Evolutionary conservation across 2,329 filamentous ascomycete species (phyloP).

Genomic region (Periglandula ipomoeae): DNA sequence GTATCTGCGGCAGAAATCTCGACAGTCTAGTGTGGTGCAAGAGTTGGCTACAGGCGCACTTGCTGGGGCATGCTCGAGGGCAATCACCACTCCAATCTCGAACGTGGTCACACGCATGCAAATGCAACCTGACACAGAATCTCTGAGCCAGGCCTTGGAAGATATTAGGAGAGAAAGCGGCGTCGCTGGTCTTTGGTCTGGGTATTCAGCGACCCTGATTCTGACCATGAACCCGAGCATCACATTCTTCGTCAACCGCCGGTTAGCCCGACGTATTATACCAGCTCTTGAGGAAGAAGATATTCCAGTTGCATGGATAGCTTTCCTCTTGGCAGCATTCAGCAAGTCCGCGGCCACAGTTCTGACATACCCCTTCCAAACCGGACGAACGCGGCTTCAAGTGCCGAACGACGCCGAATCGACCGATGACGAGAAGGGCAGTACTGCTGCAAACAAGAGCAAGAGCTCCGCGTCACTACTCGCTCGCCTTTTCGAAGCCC

Average conservation of each 20-base stretch:
- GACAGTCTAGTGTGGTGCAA: constrained; percentile 51
- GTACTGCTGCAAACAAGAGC: constrained; percentile 4
- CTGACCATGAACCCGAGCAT: constrained; percentile 79
- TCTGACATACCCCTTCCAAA: constrained; percentile 76
- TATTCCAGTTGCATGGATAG: constrained; percentile 27
- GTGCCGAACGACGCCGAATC: constrained; percentile 32
- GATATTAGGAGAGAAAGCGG: constrained; percentile 63
- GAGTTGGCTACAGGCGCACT: constrained; percentile 66
- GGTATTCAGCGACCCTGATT: constrained; percentile 72
- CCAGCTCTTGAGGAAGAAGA: constrained; percentile 34
- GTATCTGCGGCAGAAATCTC: constrained; percentile 30
- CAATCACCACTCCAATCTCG: constrained; percentile 70
- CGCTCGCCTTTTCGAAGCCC: constrained; percentile 12
- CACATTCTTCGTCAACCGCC: constrained; percentile 74
- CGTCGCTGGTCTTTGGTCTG: constrained; percentile 72
- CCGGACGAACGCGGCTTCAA: constrained; percentile 74
- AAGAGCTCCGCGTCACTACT: constrained; percentile 5
- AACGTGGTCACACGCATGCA: constrained; percentile 80
- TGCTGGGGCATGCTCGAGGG: constrained; percentile 65
- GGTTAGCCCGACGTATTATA: constrained; percentile 53
- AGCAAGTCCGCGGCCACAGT: constrained; percentile 71
- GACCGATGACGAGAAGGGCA: constrained; percentile 8
- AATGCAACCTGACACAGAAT: constrained; percentile 43
- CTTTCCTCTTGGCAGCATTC: constrained; percentile 53
- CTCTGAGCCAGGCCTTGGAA: constrained; percentile 47